Evolutionary conservation across 2,329 filamentous ascomycete genomes (phyloP).

Genomic region (Talaromyces marneffei): DNA sequence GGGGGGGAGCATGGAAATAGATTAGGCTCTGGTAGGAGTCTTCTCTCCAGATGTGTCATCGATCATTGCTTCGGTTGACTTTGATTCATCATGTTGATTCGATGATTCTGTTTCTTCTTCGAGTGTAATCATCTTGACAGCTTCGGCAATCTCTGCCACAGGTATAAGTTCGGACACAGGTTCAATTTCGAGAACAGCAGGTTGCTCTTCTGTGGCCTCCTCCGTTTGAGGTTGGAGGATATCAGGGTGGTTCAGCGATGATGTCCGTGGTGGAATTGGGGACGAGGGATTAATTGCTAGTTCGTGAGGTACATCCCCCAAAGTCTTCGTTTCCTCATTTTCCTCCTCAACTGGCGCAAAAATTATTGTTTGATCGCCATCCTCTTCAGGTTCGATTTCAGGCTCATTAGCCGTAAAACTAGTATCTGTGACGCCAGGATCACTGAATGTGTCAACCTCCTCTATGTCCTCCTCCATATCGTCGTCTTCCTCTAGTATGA

Average conservation of each 20-base stretch:
- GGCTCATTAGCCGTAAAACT: slow-evolving; percentile 22
- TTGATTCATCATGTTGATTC: background rate
- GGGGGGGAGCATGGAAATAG: too few species aligned
- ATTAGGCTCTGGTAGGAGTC: background rate
- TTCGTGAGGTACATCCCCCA: slow-evolving; percentile 17
- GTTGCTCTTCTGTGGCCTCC: background rate
- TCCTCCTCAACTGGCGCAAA: background rate
- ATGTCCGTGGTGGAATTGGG: slow-evolving; percentile 35
- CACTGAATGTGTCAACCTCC: slow-evolving; percentile 38
- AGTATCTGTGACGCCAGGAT: slow-evolving; percentile 7
- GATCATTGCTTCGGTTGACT: background rate
- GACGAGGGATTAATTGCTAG: slow-evolving; percentile 29
- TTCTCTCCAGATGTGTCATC: background rate
- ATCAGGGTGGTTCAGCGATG: slow-evolving; percentile 23
- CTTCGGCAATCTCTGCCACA: background rate
- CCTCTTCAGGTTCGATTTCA: background rate
- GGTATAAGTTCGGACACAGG: background rate
- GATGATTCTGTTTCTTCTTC: background rate
- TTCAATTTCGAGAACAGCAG: background rate
- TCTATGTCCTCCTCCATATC: slow-evolving; percentile 34
- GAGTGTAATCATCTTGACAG: background rate
- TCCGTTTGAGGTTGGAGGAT: background rate
- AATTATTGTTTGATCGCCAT: background rate
- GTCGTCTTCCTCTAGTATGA: slow-evolving; percentile 43
- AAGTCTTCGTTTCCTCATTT: slow-evolving; percentile 20